Percentiles rank a stretch among this genome's conserved stretches.
phyloP scores from a whole-genome alignment of 345 rosid genomes.

The Brassica rapa region DNA sequence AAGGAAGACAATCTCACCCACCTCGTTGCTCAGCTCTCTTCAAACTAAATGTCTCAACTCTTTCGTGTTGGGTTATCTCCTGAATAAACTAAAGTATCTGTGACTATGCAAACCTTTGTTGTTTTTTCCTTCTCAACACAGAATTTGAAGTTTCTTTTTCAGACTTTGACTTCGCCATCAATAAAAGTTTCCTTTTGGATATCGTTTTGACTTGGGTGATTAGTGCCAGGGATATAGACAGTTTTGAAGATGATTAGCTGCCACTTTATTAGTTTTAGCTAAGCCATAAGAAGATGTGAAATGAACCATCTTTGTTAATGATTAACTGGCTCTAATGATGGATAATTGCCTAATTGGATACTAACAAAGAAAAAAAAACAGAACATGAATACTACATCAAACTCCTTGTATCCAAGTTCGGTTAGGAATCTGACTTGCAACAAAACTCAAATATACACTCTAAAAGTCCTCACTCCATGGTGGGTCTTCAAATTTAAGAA shows the following conservation, averaged over 20 bases:
- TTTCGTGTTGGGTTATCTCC: background rate
- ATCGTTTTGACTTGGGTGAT: background rate
- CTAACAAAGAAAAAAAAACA: slow-evolving; percentile 1
- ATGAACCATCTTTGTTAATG: background rate
- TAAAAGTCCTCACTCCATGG: slow-evolving; percentile 36
- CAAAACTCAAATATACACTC: slow-evolving; percentile 33
- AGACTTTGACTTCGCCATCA: slow-evolving; percentile 4
- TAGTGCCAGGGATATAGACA: background rate
- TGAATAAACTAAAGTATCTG: slow-evolving; percentile 4
- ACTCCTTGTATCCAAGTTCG: slow-evolving; percentile 1
- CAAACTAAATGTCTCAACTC: slow-evolving; percentile 3
- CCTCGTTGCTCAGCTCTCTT: slow-evolving; percentile 51
- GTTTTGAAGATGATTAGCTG: background rate
- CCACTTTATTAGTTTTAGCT: background rate
- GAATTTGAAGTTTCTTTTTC: background rate
- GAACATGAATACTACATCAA: background rate
- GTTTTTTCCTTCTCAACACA: background rate
- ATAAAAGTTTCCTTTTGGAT: slow-evolving; percentile 5
- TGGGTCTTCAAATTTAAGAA: slow-evolving; percentile 37
- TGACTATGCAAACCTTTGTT: slow-evolving; percentile 6
- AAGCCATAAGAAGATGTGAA: background rate
- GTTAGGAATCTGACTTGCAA: slow-evolving; percentile 13
- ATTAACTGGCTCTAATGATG: too few relatives aligned
- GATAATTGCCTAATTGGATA: background rate
- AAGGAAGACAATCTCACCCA: slow-evolving; percentile 55